These are phyloP conservation scores for Colletotrichum scovillei DNA, from an alignment of 2,329 filamentous ascomycete species.

Conservation along the genomic window DNA sequence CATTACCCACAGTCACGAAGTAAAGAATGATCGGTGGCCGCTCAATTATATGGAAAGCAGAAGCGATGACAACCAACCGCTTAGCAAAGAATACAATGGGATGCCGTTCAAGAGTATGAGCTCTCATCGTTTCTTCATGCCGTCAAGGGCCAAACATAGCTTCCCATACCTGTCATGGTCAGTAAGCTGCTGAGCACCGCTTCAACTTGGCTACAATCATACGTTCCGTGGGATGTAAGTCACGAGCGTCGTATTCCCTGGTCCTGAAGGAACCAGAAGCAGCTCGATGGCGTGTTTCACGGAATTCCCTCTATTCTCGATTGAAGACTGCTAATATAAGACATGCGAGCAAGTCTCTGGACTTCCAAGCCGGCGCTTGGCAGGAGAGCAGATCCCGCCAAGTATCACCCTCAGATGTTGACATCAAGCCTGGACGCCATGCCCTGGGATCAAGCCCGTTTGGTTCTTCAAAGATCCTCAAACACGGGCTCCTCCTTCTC, in stretches of 20 bases:
- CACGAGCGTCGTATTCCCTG: neutral
- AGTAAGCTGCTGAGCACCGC: neutral
- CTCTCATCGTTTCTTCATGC: neutral
- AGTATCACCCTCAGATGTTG: neutral
- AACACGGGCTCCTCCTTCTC: neutral
- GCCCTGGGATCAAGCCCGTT: constrained; percentile 2
- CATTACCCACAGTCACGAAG: too few species aligned
- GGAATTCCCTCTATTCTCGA: neutral
- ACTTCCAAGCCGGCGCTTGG: constrained; percentile 9
- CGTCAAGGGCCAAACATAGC: neutral
- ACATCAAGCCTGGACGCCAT: too few species aligned
- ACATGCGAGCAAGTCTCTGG: neutral
- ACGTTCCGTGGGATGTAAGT: neutral
- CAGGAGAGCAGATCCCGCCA: neutral
- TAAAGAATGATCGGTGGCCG: too few species aligned
- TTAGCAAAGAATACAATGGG: too few species aligned
- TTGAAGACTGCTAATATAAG: neutral
- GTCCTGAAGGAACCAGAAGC: neutral
- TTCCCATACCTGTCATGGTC: neutral
- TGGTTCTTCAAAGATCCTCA: constrained; percentile 19
- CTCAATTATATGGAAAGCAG: too few species aligned
- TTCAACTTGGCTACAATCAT: neutral
- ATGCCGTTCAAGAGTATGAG: neutral
- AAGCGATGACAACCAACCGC: too few species aligned
- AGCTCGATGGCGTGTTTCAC: neutral